A percentile compares a stretch with the other conserved stretches of the same genome.
Conservation (phyloP, 2,329 filamentous ascomycete species). For the Pseudocercospora cruenta region DNA sequence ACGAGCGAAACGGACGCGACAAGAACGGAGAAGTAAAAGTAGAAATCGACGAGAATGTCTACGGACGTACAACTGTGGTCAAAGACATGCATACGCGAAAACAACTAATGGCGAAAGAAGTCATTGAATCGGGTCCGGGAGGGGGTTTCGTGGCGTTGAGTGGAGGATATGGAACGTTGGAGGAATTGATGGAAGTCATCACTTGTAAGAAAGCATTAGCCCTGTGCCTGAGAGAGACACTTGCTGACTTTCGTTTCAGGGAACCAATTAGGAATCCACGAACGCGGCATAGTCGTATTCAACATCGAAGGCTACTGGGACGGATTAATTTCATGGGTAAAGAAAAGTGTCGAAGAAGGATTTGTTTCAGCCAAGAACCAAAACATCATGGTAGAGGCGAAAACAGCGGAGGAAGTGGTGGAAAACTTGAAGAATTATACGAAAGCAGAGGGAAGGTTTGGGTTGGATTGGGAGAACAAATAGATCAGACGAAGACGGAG, state of each 20-base stretch:
- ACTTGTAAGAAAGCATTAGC: slow-evolving; percentile 60
- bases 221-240: too few relatives aligned
- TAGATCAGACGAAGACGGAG: slow-evolving; percentile 34
- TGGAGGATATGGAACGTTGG: slow-evolving; percentile 91
- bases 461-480: slow-evolving; percentile 78
- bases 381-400: slow-evolving; percentile 77
- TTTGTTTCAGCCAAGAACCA: slow-evolving; percentile 75
- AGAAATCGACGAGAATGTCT: slow-evolving; percentile 65
- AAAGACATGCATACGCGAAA: slow-evolving; percentile 97
- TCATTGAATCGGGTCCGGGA: slow-evolving; percentile 78
- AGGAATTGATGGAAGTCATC: slow-evolving; percentile 88
- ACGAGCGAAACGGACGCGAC: slow-evolving; percentile 23
- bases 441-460: slow-evolving; percentile 73
- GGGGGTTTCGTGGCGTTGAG: slow-evolving; percentile 86
- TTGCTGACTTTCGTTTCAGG: too few relatives aligned
- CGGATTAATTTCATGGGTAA: slow-evolving; percentile 80
- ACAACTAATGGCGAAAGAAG: slow-evolving; percentile 87
- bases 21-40: slow-evolving; percentile 36
- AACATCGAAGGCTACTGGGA: slow-evolving; percentile 94
- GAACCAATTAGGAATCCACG: slow-evolving; percentile 93
- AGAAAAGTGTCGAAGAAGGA: slow-evolving; percentile 71
- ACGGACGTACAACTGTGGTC: slow-evolving; percentile 85
- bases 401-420: slow-evolving; percentile 72
- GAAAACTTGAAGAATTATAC: slow-evolving; percentile 72
- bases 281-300: slow-evolving; percentile 74